Percentiles rank a stretch among this genome's conserved stretches.
Conservation (phyloP, 176 grass and related monocot species). For the Triticum aestivum region DNA sequence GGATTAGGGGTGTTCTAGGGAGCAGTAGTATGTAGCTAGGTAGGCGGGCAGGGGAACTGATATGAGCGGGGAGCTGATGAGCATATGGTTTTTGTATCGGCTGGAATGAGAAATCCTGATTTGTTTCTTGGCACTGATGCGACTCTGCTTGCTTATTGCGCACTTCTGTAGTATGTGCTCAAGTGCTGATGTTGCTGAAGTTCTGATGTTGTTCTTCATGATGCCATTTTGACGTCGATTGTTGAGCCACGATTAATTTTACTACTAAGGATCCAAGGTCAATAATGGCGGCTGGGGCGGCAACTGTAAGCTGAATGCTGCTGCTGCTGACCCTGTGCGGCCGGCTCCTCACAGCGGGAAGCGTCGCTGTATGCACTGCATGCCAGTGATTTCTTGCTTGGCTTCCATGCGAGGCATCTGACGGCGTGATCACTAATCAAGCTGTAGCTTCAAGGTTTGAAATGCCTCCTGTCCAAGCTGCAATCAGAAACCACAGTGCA, state of each 20-base stretch:
- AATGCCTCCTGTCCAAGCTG: not conserved
- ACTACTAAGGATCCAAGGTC: not conserved
- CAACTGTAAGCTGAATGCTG: not conserved
- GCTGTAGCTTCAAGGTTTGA: conserved; percentile 29
- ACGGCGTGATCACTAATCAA: conserved; percentile 1
- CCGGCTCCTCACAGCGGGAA: not conserved
- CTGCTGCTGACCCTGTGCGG: not conserved
- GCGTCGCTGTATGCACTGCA: not conserved
- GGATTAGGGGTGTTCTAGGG: conserved; percentile 21
- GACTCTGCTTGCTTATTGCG: not conserved
- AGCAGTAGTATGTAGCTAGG: conserved; percentile 4
- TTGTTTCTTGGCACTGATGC: conserved; percentile 16
- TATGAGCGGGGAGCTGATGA: conserved; percentile 12
- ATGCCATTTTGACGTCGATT: not conserved
- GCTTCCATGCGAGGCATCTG: conserved; percentile 28
- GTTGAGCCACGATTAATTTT: not conserved
- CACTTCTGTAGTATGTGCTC: not conserved
- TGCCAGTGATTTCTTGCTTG: conserved; percentile 11
- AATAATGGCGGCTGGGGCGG: not conserved
- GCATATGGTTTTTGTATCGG: conserved; percentile 31
- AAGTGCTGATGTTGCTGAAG: not conserved
- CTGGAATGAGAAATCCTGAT: conserved; percentile 31
- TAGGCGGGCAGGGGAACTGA: conserved; percentile 1
- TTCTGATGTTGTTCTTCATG: not conserved
- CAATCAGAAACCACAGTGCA: not conserved